A percentile compares a stretch with the other conserved stretches of the same genome.
Conservation (phyloP, 495 filamentous ascomycete species). For the Daldinia bambusicola region DNA sequence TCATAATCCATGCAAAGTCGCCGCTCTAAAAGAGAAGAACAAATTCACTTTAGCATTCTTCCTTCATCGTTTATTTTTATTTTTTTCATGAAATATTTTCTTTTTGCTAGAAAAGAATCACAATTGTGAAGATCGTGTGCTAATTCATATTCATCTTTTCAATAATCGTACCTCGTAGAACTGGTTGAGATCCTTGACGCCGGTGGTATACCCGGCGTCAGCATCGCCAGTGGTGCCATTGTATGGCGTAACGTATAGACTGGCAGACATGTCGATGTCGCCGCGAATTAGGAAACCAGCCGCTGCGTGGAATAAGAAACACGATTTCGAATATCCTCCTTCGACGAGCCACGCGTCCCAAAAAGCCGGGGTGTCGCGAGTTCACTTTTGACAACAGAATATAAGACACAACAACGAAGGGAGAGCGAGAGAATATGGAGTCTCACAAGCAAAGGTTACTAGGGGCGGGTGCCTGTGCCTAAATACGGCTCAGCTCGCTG, state of each 20-base stretch:
- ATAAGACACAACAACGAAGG: slow-evolving; percentile 31
- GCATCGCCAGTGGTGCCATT: slow-evolving; percentile 47
- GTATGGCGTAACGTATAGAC: slow-evolving; percentile 47
- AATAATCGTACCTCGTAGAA: slow-evolving; percentile 49
- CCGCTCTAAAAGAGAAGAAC: slow-evolving; percentile 65
- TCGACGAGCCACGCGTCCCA: slow-evolving; percentile 30
- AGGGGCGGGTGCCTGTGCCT: slow-evolving; percentile 38
- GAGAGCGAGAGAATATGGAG: slow-evolving; percentile 21
- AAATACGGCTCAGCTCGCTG: slow-evolving; percentile 30
- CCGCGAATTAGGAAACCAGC: slow-evolving; percentile 5
- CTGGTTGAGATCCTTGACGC: slow-evolving; percentile 47
- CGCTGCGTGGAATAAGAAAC: slow-evolving; percentile 4
- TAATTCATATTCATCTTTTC: not conserved
- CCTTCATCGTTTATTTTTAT: slow-evolving; percentile 7
- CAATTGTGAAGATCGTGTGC: not conserved
- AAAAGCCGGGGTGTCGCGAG: slow-evolving; percentile 21
- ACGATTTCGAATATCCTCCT: slow-evolving; percentile 13
- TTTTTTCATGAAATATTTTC: too few relatives aligned
- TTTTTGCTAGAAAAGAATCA: too few relatives aligned
- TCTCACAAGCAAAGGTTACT: slow-evolving; percentile 14
- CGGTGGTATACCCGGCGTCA: slow-evolving; percentile 46
- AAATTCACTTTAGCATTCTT: slow-evolving; percentile 37
- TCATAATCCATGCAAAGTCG: slow-evolving; percentile 85
- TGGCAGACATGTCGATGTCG: slow-evolving; percentile 47
- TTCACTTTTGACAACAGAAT: slow-evolving; percentile 23